Conservation (phyloP, 805 yeast genomes). For the Metschnikowia cerradonensis region DNA sequence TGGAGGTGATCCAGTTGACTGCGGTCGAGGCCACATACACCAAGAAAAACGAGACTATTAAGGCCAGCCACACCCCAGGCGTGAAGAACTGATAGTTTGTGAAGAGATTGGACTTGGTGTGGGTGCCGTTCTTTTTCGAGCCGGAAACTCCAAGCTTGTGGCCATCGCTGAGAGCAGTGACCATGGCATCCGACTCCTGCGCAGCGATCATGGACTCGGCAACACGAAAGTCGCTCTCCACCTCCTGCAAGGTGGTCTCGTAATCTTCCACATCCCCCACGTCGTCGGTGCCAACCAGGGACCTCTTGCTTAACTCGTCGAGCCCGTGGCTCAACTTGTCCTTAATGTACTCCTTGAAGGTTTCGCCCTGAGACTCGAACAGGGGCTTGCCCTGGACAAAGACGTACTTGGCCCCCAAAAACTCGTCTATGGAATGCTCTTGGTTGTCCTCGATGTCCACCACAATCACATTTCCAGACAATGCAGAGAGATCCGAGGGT, state of each 20-base stretch:
- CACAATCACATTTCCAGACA: conserved; percentile 16
- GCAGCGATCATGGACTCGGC: conserved; percentile 31
- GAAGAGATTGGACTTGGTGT: conserved; percentile 43
- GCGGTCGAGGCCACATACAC: conserved; percentile 57
- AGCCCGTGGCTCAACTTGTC: conserved; percentile 23
- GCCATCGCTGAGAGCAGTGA: conserved; percentile 21
- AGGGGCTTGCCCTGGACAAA: conserved; percentile 32
- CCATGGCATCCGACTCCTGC: conserved; percentile 22
- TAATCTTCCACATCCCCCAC: conserved; percentile 3
- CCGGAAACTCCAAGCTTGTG: conserved; percentile 1
- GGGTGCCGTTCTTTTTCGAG: conserved; percentile 4
- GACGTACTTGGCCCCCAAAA: conserved; percentile 12
- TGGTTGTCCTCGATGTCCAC: conserved; percentile 24
- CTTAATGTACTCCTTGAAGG: conserved; percentile 22
- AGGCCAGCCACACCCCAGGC: conserved; percentile 75
- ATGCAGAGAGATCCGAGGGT: conserved; percentile 1
- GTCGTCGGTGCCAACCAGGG: conserved; percentile 6
- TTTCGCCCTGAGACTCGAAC: conserved; percentile 21
- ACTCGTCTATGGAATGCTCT: conserved; percentile 19
- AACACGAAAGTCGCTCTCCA: conserved; percentile 30
- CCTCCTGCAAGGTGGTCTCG: conserved; percentile 11
- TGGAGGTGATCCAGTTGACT: conserved; percentile 62
- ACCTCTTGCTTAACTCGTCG: conserved; percentile 19
- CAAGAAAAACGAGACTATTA: conserved; percentile 61
- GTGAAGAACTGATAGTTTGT: conserved; percentile 67